These are phyloP conservation scores for Sporothrix globosa DNA, from an alignment of 2,329 filamentous ascomycete genomes.

Conservation along the genomic window DNA sequence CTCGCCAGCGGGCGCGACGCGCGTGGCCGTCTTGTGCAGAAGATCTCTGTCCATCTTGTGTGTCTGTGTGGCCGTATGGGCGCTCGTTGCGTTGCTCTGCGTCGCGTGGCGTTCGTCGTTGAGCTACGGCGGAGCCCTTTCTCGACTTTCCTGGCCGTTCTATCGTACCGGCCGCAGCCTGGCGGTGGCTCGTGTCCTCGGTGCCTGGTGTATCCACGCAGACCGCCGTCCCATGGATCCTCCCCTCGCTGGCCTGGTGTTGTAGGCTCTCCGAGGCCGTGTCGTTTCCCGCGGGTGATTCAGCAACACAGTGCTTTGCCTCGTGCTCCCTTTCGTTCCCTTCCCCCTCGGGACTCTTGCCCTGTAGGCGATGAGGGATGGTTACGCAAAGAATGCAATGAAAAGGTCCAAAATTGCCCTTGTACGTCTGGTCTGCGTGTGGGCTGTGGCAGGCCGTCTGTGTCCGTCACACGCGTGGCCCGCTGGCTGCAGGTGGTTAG, in stretches of 20 bases:
- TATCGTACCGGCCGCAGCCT: neutral
- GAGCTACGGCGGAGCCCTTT: slow-evolving; percentile 3
- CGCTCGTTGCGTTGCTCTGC: neutral
- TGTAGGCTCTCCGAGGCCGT: neutral
- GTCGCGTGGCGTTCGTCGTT: neutral
- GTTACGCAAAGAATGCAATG: slow-evolving; percentile 25
- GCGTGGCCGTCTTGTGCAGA: slow-evolving; percentile 32
- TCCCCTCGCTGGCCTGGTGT: slow-evolving; percentile 1
- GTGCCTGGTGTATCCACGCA: slow-evolving; percentile 22
- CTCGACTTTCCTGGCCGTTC: neutral
- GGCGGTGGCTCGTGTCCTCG: neutral
- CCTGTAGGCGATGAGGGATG: slow-evolving; percentile 17
- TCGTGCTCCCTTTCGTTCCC: neutral
- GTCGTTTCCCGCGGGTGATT: neutral
- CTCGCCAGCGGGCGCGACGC: slow-evolving; percentile 31
- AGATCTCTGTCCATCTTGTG: slow-evolving; percentile 33
- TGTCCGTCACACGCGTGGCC: slow-evolving; percentile 20
- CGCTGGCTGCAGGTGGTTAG: slow-evolving; percentile 14
- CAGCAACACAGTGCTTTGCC: neutral
- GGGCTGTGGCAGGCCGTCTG: slow-evolving; percentile 12
- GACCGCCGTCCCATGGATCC: slow-evolving; percentile 18
- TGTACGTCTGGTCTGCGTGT: slow-evolving; percentile 17
- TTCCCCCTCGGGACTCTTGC: neutral
- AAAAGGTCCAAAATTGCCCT: slow-evolving; percentile 1
- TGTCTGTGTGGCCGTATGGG: neutral